Percentiles rank a stretch among this genome's conserved stretches.
Evolutionary conservation across 371 early-diverging fungal genomes (phyloP).

Genomic region (Mortierella polycephala): DNA sequence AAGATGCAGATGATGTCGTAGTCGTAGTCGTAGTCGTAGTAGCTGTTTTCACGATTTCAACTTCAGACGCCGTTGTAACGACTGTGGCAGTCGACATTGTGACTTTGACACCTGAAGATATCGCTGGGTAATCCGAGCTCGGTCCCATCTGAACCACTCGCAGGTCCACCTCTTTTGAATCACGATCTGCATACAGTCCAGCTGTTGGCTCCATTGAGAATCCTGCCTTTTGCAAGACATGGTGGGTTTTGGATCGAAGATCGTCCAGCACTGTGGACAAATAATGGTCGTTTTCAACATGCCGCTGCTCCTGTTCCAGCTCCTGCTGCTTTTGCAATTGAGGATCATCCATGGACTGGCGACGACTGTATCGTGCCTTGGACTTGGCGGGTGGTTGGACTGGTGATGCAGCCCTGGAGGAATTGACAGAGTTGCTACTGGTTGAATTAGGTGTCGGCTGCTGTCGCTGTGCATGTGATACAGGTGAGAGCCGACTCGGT

Average conservation of each 20-base stretch:
- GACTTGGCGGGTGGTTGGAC: too few relatives aligned
- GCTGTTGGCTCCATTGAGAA: slow-evolving; percentile 47
- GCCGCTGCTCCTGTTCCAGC: background rate
- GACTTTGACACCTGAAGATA: background rate
- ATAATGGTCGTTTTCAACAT: slow-evolving; percentile 2
- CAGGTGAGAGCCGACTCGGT: slow-evolving; percentile 7
- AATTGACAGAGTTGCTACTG: too few relatives aligned
- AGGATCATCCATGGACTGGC: too few relatives aligned
- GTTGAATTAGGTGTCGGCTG: background rate
- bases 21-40: too few relatives aligned
- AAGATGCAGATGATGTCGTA: background rate
- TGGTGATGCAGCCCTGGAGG: too few relatives aligned
- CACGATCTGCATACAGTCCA: slow-evolving; percentile 35
- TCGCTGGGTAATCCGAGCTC: background rate
- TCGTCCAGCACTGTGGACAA: slow-evolving; percentile 29
- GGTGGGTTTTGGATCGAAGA: slow-evolving; percentile 36
- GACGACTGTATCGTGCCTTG: too few relatives aligned
- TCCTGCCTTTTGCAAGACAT: slow-evolving; percentile 35
- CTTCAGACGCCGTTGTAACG: background rate
- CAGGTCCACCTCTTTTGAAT: slow-evolving; percentile 26
- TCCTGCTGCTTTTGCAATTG: background rate
- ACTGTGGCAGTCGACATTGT: background rate
- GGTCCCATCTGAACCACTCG: slow-evolving; percentile 26
- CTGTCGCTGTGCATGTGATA: background rate
- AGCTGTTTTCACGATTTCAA: background rate